A percentile compares a stretch with the other conserved stretches of the same genome.
These are phyloP conservation scores for Crithidia bombi DNA, from an alignment of 208 protist genomes.

Conservation along the genomic window DNA sequence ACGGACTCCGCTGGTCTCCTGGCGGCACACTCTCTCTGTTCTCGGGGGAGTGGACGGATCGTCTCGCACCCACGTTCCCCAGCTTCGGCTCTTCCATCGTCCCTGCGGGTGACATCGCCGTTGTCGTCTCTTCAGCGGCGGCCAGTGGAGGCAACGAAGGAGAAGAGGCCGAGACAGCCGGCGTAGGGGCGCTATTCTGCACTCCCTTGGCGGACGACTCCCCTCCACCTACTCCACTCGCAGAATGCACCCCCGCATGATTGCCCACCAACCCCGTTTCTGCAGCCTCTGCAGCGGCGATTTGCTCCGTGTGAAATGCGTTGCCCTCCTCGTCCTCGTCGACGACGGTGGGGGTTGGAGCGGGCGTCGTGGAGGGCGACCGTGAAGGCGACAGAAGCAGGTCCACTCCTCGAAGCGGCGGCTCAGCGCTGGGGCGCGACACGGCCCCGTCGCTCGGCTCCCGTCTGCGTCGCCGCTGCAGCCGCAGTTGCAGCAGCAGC, in stretches of 20 bases:
- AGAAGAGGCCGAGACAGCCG: neutral
- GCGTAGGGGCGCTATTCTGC: neutral
- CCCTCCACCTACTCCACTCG: too few species aligned
- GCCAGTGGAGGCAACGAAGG: neutral
- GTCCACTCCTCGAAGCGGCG: neutral
- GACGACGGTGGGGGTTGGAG: too few species aligned
- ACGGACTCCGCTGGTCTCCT: too few species aligned
- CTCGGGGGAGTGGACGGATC: too few species aligned
- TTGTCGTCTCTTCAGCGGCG: too few species aligned
- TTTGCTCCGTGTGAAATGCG: too few species aligned
- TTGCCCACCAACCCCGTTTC: neutral
- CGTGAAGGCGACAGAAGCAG: neutral
- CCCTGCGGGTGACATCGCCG: neutral
- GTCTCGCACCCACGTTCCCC: too few species aligned
- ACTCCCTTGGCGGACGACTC: neutral
- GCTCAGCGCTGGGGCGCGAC: neutral
- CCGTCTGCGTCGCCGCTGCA: slow-evolving; percentile 13
- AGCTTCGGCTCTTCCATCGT: neutral
- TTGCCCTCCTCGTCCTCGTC: too few species aligned
- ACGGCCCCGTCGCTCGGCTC: neutral
- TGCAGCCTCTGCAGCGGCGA: neutral
- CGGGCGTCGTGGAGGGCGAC: neutral
- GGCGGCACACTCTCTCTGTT: too few species aligned
- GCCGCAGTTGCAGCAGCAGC: slow-evolving; percentile 19
- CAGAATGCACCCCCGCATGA: too few species aligned